Base-by-base conservation (phyloP, 192 early-diverging fungal genomes). In the Backusella australiensis region DNA sequence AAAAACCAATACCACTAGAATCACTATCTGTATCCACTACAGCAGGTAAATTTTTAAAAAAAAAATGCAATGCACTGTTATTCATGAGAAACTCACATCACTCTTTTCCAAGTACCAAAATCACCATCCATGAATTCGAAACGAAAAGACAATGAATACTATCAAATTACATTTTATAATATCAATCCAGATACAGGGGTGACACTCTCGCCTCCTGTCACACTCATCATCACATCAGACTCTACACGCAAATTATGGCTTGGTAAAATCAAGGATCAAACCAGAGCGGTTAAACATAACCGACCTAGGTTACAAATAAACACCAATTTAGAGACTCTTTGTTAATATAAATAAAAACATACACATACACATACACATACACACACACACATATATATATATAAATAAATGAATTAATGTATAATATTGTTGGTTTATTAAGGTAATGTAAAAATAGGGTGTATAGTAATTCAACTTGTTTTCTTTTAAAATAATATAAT, bases 1-100 rank as follows among this genome's bases (percentile, higher is more conserved):
- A 84, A 39, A 78, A 71, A 26, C 44, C 70, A 19, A 71, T 71
- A 29, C 70, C 70, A 44, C 0, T 71, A 15, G 42, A 71, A 49
- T 29, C 41, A 32, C 26, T 71, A 34, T 23, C 35, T 7, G 70
- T 71, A 17, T 32, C 70, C 17, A 71, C 70, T 42, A 46, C 41
- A n/a, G 15, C 70, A 46, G 70, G 70, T 71, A 44, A 71, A 3
- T 32, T 32, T 32, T 32, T 32, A 19, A 49, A 7, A 17, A 5
- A 6, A n/a, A 49, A 49, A 6, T 1, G 1, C 29, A 32, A 32
- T 32, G 29, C 1, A 32, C 1, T 32, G 19, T 49, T 14, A 44
- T 44, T 44, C 4, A 44, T 44, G 29, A 32, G 29, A 17, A 49
- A 49, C 42, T 36, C 4, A 69, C 19, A 32, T 32, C 29, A n/a